Evolutionary conservation across 768 basidiomycete species (phyloP).

Genomic region (Suillus brevipes): DNA sequence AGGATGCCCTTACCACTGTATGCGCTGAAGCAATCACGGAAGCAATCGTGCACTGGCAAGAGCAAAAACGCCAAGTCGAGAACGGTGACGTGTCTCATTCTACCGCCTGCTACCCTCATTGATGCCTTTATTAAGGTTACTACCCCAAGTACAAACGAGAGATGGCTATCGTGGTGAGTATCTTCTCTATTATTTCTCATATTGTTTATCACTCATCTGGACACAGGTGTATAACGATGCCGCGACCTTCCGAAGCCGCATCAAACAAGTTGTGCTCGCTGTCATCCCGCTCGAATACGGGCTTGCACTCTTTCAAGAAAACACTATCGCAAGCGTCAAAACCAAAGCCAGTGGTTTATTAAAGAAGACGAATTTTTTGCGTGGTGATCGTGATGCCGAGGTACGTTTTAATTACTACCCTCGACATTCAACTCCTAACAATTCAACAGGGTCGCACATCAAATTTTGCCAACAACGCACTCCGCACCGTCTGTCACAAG

Average conservation of each 20-base stretch:
- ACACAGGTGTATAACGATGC: too few species aligned
- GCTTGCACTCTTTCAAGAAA: not conserved
- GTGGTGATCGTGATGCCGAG: not conserved
- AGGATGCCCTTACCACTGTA: too few species aligned
- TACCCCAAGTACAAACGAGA: too few species aligned
- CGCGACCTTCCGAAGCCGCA: not conserved
- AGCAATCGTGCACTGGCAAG: too few species aligned
- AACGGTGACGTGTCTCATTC: too few species aligned
- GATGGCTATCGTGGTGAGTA: too few species aligned
- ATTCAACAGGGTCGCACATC: not conserved
- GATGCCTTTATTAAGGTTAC: too few species aligned
- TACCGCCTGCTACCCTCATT: too few species aligned
- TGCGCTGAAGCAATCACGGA: too few species aligned
- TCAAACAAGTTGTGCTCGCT: not conserved
- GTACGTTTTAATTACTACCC: not conserved
- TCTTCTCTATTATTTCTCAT: too few species aligned
- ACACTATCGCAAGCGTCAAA: not conserved
- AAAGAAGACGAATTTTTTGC: not conserved
- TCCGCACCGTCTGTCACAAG: not conserved
- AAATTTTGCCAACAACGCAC: not conserved
- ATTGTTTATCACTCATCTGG: too few species aligned
- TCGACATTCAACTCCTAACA: not conserved
- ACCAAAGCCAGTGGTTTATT: not conserved
- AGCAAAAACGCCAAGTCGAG: too few species aligned
- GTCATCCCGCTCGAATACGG: not conserved